phyloP scores from a whole-genome alignment of 257 asterid species.

The Solanum tacnaense region DNA sequence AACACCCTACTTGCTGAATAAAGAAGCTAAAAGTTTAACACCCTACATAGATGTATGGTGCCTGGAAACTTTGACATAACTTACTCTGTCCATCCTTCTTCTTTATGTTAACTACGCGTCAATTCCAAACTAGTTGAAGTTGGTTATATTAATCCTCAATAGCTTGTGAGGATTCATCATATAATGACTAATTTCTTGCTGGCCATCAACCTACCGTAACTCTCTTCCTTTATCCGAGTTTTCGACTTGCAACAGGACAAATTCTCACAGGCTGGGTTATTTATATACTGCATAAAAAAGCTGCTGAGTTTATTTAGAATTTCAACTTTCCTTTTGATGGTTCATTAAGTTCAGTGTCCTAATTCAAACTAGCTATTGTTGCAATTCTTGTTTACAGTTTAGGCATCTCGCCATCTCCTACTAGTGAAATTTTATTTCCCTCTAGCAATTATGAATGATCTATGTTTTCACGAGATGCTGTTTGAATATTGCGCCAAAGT shows the following conservation, averaged over 20 bases:
- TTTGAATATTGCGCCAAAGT: neutral
- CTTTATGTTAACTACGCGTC: neutral
- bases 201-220: too few species aligned
- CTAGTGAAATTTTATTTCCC: neutral
- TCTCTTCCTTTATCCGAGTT: neutral
- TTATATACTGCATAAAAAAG: neutral
- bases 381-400: neutral
- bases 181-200: neutral
- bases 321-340: neutral
- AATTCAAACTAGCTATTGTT: neutral
- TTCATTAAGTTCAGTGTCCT: neutral
- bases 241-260: neutral
- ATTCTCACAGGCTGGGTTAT: neutral
- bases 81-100: neutral
- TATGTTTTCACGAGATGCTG: neutral
- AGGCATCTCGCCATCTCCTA: neutral
- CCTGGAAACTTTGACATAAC: neutral
- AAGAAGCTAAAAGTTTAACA: neutral
- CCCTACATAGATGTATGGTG: neutral
- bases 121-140: neutral
- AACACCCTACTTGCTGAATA: neutral
- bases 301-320: neutral
- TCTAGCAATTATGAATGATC: neutral
- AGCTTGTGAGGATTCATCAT: neutral
- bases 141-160: neutral